Evolutionary conservation across 345 rosid species (phyloP), one percentile per base, ranked within the genome.

Genomic region (Rhodamnia rubescens): DNA sequence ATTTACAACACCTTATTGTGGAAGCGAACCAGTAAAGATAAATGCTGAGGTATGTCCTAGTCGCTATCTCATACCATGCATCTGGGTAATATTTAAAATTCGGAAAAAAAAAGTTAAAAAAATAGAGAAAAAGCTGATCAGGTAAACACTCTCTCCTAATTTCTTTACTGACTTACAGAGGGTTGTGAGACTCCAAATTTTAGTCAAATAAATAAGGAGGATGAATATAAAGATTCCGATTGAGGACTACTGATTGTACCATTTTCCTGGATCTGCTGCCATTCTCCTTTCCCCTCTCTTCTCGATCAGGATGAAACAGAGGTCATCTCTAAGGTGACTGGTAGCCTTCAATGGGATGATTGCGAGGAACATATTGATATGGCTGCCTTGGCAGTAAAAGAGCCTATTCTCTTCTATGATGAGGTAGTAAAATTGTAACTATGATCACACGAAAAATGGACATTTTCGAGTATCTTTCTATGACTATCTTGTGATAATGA

Each of bases 331-430:
- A 88, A 87, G 84, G 85, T 84, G 80, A 86, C 84, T 82, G 85
- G 87, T 81, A 85, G 69, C 86, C 90, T 92, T 58, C 87, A 81
- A n/a, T 97, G 99, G 99, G 95, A 94, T 91, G 98, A 96, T 85
- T 92, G 95, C 56, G 75, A 93, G 84, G 98, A 96, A 86, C 87
- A 91, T 86, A 92, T 97, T 90, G 97, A 96, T 90, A 81, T 93
- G 88, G 97, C 84, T 87, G 90, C 98, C 54, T 91, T 97, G 74
- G 90, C 98, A 21, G 88, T 92, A 42, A 97, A 93, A 90, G 99
- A 97, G 90, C 97, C 99, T 87, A 97, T 97, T 93, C 99, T 97
- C 85, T 97, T 96, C 90, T 97, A 92, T 87, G 99, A 97, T 88
- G 99, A 97, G 96, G 98, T 95, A 83, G 80, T 49, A 69, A 69